Base-by-base conservation (phyloP, 192 early-diverging fungal genomes). In the Chytriomyces confervae region DNA sequence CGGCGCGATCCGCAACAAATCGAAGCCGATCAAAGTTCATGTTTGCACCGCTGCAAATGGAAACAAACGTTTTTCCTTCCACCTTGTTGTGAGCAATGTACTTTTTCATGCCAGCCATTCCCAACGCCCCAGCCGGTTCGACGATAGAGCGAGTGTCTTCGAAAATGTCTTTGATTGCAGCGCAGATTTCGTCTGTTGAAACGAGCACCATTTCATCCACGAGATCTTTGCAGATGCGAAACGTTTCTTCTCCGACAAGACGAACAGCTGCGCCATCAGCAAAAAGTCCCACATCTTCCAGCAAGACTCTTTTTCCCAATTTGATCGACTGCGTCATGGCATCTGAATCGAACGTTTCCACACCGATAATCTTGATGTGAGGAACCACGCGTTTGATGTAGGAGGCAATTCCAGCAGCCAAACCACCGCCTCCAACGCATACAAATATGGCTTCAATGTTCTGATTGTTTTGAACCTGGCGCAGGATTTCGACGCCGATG, bases 11-110 rank as follows among this genome's bases (percentile, higher is more conserved):
- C 16, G 96, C 95, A 1, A 99, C 96, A 77, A 98, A 98, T 51
- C 96, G 90, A n/a, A 99, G 86, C 1, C 96, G 92, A 80, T 97
- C 96, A 91, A 98, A 99, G 82, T 99, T 97, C 91, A 98, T 97
- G 86, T 99, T 99, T 50, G 98, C 98, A 16, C 98, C 98, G 16
- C 92, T 94, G 43, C 92, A 89, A 66, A 97, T 86, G 6, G 93
- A 90, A 20, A 99, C 90, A 69, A 91, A 91, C 16, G 84, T 90
- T 51, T 84, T 79, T 63, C 86, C 90, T n/a, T 76, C 83, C 9
- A 87, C 45, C 10, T 86, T 80, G 6, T 79, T 81, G 18, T 71
- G 36, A 36, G 85, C 79, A 11, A 94, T 82, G 77, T 94, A 97
- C 66, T 92, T 92, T 77, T 98, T 98, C 49, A 89, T 83, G 1